Evolutionary conservation across 768 basidiomycete species (phyloP), one percentile per base, ranked within the genome.

Genomic region (Pulveroboletus frians): DNA sequence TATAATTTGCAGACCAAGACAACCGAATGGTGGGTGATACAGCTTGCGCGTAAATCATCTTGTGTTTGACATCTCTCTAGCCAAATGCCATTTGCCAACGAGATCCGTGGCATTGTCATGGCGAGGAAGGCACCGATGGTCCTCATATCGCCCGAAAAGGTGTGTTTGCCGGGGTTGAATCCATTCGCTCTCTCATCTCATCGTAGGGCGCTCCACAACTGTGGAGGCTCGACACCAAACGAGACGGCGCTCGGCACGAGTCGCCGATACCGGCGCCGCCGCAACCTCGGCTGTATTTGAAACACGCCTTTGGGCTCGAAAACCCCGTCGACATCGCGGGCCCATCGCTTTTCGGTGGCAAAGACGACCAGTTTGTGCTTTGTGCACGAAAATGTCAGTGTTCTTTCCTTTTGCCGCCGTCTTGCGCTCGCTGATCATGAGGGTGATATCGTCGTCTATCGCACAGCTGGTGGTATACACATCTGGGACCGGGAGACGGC

Each of bases 401-500:
- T 20, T 13, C 9, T 21, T 39, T 32, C 34, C 4, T 31, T 26
- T 26, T 6, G 23, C 30, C 8, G 14, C n/a, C 29, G 23, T 26
- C 21, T 37, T 20, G 9, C 39, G 10, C 13, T 23, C 17, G n/a
- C n/a, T 27, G 5, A 26, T 26, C 23, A 3, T 31, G 2, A 21
- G 36, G n/a, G 8, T 9, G 35, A 4, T 48, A 48, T 44, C 5
- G 18, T 38, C 14, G 17, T 49, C 37, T n/a, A 39, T 39, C 23
- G 31, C 52, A 89, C 88, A 78, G 23, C 23, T 52, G 89, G 88
- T 4, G 85, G 89, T 58, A 83, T 92, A 11, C 83, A 88, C 59
- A 86, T 91, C 11, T 92, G 89, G 89, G 89, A 91, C 59, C 79
- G 82, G 50, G 87, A 90, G 67, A 84, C 84, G 9, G 89, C 79